phyloP scores from a whole-genome alignment of 2,329 filamentous ascomycete species.

The Arachnomyces sp. region DNA sequence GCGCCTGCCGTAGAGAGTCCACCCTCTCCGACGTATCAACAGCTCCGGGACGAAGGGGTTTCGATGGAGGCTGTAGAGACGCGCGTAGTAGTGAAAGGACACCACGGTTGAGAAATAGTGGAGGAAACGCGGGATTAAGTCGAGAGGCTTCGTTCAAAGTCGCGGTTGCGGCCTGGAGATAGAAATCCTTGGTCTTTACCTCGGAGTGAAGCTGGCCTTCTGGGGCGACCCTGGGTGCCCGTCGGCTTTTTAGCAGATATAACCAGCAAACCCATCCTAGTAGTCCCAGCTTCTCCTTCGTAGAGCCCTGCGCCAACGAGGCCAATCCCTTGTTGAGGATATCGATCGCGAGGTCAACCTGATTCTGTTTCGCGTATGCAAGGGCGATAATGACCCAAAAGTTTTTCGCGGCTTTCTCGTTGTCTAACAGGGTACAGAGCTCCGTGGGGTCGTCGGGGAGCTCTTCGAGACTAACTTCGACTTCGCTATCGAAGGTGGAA shows the following conservation, averaged over 20 bases:
- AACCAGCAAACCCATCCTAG: constrained; percentile 83
- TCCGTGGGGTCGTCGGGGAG: constrained; percentile 90
- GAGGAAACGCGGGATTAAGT: constrained; percentile 85
- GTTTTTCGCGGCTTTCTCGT: constrained; percentile 79
- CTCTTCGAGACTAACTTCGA: constrained; percentile 88
- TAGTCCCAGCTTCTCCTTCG: constrained; percentile 77
- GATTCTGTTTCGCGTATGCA: constrained; percentile 92
- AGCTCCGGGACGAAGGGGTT: constrained; percentile 51
- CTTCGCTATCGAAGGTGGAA: constrained; percentile 54
- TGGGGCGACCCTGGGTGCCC: constrained; percentile 59
- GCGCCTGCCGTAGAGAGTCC: constrained; percentile 72
- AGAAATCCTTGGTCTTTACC: constrained; percentile 85
- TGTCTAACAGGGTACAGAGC: constrained; percentile 88
- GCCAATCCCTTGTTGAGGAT: constrained; percentile 64
- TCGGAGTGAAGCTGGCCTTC: constrained; percentile 61
- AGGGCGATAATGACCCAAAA: constrained; percentile 98
- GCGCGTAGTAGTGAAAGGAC: constrained; percentile 82
- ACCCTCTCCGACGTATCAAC: constrained; percentile 61
- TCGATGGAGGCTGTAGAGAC: constrained; percentile 69
- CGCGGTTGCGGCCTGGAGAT: constrained; percentile 79
- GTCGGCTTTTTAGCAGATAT: constrained; percentile 79
- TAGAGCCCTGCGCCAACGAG: constrained; percentile 59
- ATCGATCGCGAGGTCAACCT: constrained; percentile 73
- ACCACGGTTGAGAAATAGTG: constrained; percentile 82
- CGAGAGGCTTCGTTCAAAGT: constrained; percentile 92